Base-by-base conservation (phyloP, 768 basidiomycete genomes). In the Terana coerulea region DNA sequence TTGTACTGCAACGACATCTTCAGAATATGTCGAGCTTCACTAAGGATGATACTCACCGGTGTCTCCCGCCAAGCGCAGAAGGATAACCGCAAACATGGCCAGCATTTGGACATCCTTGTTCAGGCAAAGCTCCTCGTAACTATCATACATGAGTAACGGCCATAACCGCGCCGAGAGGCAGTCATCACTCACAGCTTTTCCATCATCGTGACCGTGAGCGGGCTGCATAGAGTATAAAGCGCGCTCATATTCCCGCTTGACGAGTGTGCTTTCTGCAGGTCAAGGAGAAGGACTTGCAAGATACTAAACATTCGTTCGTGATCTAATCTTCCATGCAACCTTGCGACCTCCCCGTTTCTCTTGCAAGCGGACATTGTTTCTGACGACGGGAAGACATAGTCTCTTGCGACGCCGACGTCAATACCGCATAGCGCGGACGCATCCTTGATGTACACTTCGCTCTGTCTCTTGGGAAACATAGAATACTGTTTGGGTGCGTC, bases 31-130 rank as follows among this genome's bases (percentile, higher is more conserved):
- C 36, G 42, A 30, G 9, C 6, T 22, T 36, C 3, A 12, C 17
- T 7, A 39, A 24, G 19, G 21, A 14, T 26, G 15, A 40, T 1
- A 46, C 54, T 19, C 31, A 55, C 54, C 35, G 12, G 42, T 28
- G 29, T 55, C 54, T n/a, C 21, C 42, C 7, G 55, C 46, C 2
- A 57, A 25, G 30, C 53, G 47, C 2, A 91, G 71, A 2, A 91
- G 67, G n/a, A 90, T 65, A 42, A 80, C 71, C 0, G 88, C 74
- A 3, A 90, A 54, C 80, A 93, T 90, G 0, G 87, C 88, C 14
- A 93, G 72, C 83, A 90, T 84, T 60, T 92, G 89, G 1, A 91
- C 64, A 59, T 93, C 88, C 60, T 80, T 88, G 29, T 69, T 72
- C 6, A 55, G 59, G 12, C 69, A 65, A 26, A 78, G 67, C 51